These are phyloP conservation scores for Graphium sp. DNA, from an alignment of 2,329 filamentous ascomycete species.

Conservation along the genomic window DNA sequence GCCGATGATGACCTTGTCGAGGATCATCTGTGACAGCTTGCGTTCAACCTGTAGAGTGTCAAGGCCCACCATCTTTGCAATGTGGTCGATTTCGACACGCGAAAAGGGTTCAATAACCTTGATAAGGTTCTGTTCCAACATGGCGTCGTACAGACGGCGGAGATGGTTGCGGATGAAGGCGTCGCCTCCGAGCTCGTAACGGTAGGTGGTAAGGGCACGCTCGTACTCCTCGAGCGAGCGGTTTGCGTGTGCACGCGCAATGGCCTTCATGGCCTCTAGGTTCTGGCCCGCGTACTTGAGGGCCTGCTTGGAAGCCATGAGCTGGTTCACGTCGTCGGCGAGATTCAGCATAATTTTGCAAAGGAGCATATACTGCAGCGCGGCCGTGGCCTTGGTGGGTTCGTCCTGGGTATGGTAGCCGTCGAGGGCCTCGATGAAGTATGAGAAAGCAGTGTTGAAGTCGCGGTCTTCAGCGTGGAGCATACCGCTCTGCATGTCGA, in stretches of 20 bases:
- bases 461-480: conserved; percentile 96
- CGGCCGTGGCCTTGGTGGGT: conserved; percentile 75
- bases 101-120: conserved; percentile 99
- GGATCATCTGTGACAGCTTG: conserved; percentile 98
- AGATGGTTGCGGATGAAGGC: conserved; percentile 95
- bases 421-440: conserved; percentile 98
- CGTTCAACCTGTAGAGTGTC: conserved; percentile 95
- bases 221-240: conserved; percentile 96
- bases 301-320: conserved; percentile 92
- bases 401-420: conserved; percentile 93
- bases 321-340: conserved; percentile 84
- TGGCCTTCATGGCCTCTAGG: conserved; percentile 97
- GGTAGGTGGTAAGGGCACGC: conserved; percentile 73
- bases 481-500: conserved; percentile 99
- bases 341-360: conserved; percentile 99
- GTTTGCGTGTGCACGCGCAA: conserved; percentile 88
- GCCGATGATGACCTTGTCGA: conserved; percentile 97
- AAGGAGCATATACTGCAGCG: conserved; percentile 96
- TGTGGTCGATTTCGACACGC: conserved; percentile 88
- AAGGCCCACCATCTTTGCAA: conserved; percentile 92
- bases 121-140: conserved; percentile 98
- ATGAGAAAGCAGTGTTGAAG: conserved; percentile 97
- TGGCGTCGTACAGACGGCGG: conserved; percentile 87
- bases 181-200: conserved; percentile 86
- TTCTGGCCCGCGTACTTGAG: conserved; percentile 91